Percentiles rank a stretch among this genome's conserved stretches.
These are phyloP conservation scores for Boletales sp. DNA, from an alignment of 768 basidiomycete genomes.

Conservation along the genomic window DNA sequence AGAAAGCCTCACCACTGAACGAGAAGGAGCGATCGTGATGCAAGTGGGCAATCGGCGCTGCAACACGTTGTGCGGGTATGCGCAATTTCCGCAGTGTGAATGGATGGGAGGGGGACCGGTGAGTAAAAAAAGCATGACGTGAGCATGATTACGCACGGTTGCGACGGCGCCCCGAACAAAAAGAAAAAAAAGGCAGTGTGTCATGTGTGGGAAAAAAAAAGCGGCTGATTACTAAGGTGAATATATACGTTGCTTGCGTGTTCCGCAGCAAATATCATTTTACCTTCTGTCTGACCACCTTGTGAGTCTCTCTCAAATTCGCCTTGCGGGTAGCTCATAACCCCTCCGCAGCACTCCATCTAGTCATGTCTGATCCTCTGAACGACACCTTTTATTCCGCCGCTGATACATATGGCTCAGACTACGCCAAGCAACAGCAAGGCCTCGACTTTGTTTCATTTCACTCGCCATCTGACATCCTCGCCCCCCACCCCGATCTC, in stretches of 20 bases:
- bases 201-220: constrained; percentile 24
- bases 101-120: not conserved
- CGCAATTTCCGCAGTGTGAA: constrained; percentile 18
- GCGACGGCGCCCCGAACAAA: constrained; percentile 17
- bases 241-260: constrained; percentile 34
- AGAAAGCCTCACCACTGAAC: not conserved
- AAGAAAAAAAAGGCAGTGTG: constrained; percentile 21
- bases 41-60: not conserved
- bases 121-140: constrained; percentile 6
- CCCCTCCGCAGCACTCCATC: constrained; percentile 24
- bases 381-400: constrained; percentile 31
- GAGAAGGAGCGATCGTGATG: not conserved
- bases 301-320: not conserved
- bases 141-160: constrained; percentile 7
- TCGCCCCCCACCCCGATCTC: constrained; percentile 74
- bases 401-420: constrained; percentile 34
- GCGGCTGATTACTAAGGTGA: constrained; percentile 31
- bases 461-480: constrained; percentile 64
- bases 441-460: constrained; percentile 67
- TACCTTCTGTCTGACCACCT: constrained; percentile 2
- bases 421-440: constrained; percentile 38
- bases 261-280: constrained; percentile 27
- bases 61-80: constrained; percentile 2
- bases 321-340: constrained; percentile 9
- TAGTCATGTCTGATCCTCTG: constrained; percentile 30